phyloP scores from a whole-genome alignment of 495 filamentous ascomycete species.

The Talaromyces trachyspermus region DNA sequence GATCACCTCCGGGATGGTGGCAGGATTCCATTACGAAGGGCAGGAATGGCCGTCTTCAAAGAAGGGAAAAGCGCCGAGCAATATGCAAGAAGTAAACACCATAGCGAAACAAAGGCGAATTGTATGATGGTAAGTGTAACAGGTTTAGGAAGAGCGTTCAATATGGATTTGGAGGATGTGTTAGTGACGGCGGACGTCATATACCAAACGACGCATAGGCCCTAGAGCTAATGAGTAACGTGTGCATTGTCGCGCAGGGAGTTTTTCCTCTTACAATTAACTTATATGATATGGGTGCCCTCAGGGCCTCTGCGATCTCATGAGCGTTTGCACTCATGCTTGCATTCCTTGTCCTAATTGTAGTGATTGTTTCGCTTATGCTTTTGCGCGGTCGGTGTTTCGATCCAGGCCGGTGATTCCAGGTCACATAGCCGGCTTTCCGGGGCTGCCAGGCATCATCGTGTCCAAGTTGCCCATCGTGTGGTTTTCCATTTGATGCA shows the following conservation, averaged over 20 bases:
- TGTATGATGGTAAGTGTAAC: constrained; percentile 91
- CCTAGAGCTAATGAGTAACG: constrained; percentile 33
- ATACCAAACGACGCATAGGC: constrained; percentile 85
- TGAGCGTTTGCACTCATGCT: constrained; percentile 89
- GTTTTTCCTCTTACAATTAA: constrained; percentile 60
- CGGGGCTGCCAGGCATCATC: constrained; percentile 32
- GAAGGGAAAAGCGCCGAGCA: constrained; percentile 61
- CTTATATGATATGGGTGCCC: constrained; percentile 80
- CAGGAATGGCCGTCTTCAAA: constrained; percentile 61
- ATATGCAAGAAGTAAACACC: constrained; percentile 74
- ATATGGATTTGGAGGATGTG: constrained; percentile 93
- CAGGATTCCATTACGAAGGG: constrained; percentile 74
- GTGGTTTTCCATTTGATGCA: constrained; percentile 14
- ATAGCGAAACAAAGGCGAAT: constrained; percentile 86
- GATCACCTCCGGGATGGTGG: constrained; percentile 79
- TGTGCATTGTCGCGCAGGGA: not conserved
- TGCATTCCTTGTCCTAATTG: constrained; percentile 64
- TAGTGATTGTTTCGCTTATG: constrained; percentile 75
- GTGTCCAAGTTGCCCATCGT: not conserved
- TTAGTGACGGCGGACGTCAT: constrained; percentile 90
- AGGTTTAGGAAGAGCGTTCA: constrained; percentile 86
- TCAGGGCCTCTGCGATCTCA: constrained; percentile 84
- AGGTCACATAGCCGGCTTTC: constrained; percentile 24
- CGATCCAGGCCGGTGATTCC: constrained; percentile 34
- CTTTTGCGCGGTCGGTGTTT: constrained; percentile 72